Evolutionary conservation across 2,329 filamentous ascomycete species (phyloP).

Genomic region (Decorospora gaudefroyi): DNA sequence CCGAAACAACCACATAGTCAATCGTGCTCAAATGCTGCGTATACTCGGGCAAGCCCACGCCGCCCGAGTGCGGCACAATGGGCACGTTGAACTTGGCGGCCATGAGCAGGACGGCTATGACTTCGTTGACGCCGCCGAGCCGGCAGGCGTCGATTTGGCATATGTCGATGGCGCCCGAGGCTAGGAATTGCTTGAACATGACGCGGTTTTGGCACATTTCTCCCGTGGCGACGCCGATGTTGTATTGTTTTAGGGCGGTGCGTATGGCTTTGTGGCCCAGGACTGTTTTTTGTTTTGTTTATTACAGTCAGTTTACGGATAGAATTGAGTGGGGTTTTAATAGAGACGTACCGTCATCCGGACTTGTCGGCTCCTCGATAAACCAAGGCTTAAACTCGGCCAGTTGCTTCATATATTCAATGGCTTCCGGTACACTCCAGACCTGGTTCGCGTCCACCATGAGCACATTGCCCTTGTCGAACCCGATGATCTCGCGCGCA

Average conservation of each 20-base stretch:
- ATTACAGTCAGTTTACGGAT: too few species aligned
- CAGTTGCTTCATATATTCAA: conserved; percentile 82
- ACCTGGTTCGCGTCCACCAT: conserved; percentile 96
- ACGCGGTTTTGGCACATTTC: conserved; percentile 97
- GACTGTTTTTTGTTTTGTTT: too few species aligned
- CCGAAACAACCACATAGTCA: conserved; percentile 85
- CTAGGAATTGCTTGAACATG: conserved; percentile 89
- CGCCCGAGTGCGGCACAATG: conserved; percentile 86
- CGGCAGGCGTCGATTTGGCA: conserved; percentile 91
- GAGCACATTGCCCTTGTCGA: conserved; percentile 78
- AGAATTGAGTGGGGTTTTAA: neutral
- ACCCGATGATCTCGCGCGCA: conserved; percentile 78
- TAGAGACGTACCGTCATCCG: conserved; percentile 67
- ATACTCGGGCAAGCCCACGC: conserved; percentile 90
- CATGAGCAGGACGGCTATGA: conserved; percentile 85
- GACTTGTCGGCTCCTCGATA: conserved; percentile 91
- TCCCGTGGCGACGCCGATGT: conserved; percentile 84
- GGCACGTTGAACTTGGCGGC: conserved; percentile 79
- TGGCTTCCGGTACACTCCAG: conserved; percentile 88
- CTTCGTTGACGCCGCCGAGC: conserved; percentile 88
- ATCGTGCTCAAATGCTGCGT: conserved; percentile 92
- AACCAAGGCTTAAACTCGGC: conserved; percentile 88
- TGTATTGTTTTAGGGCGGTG: conserved; percentile 73
- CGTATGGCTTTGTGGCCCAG: conserved; percentile 85
- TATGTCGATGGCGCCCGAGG: conserved; percentile 78